Percentiles rank a stretch among this genome's conserved stretches.
These are phyloP conservation scores for Ceratocystis eucalypticola DNA, from an alignment of 2,329 filamentous ascomycete species.

Conservation along the genomic window DNA sequence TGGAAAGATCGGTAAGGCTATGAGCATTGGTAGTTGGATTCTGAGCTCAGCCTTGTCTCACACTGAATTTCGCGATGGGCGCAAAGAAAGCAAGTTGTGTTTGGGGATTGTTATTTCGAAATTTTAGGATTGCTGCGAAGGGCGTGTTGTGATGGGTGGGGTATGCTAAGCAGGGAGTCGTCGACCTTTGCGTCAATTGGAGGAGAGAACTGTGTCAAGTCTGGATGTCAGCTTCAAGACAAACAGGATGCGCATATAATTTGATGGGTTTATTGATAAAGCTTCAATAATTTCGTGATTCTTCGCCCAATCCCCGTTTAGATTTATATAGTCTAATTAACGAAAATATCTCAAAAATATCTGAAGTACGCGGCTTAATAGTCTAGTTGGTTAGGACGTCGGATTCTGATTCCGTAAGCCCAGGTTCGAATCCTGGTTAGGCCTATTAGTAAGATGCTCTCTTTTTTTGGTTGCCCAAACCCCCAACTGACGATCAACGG, in stretches of 20 bases:
- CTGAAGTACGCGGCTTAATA: slow-evolving; percentile 11
- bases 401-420: slow-evolving; percentile 20
- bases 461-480: neutral
- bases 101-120: neutral
- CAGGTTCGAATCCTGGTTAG: slow-evolving; percentile 19
- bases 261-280: neutral
- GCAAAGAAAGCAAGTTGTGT: slow-evolving; percentile 11
- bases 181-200: neutral
- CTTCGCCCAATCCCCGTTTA: rapidly evolving
- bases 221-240: neutral
- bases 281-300: neutral
- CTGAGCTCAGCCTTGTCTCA: slow-evolving; percentile 17
- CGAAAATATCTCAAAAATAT: neutral
- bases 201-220: neutral
- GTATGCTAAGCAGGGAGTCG: neutral
- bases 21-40: neutral
- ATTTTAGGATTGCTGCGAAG: neutral
- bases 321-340: neutral
- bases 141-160: neutral
- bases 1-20: slow-evolving; percentile 6
- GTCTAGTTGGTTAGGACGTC: slow-evolving; percentile 20
- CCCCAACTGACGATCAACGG: too few species aligned
- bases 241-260: neutral
- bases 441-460: neutral
- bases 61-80: slow-evolving; percentile 13